Conservation (phyloP, 495 filamentous ascomycete species). For the Amorphotheca resinae region DNA sequence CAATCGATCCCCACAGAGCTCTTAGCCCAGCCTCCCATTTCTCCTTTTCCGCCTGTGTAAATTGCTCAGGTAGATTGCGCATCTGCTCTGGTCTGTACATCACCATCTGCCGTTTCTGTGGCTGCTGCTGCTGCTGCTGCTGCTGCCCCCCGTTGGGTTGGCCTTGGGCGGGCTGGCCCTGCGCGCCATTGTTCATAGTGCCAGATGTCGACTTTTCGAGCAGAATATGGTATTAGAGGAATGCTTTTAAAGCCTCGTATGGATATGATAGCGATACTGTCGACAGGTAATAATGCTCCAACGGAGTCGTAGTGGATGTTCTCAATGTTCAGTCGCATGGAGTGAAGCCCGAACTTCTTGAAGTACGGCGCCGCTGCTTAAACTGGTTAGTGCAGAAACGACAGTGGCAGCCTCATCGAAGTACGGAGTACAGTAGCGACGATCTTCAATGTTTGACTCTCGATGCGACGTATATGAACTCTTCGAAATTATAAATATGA, state of each 20-base stretch:
- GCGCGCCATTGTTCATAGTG: constrained; percentile 15
- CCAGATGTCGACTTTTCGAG: neutral
- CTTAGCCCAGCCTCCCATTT: constrained; percentile 56
- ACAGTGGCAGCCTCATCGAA: too few relatives aligned
- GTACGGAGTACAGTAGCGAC: too few relatives aligned
- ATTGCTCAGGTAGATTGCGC: constrained; percentile 26
- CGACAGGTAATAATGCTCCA: too few relatives aligned
- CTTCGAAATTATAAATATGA: too few relatives aligned
- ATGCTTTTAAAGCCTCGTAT: too few relatives aligned
- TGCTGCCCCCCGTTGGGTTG: constrained; percentile 10
- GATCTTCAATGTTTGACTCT: too few relatives aligned
- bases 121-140: constrained; percentile 7
- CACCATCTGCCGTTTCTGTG: constrained; percentile 1
- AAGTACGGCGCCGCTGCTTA: constrained; percentile 40
- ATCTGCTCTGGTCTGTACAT: constrained; percentile 37
- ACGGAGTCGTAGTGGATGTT: too few relatives aligned
- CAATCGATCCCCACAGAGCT: constrained; percentile 46
- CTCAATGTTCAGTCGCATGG: too few relatives aligned
- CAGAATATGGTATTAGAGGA: neutral
- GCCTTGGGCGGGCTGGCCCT: constrained; percentile 23
- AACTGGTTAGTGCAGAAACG: too few relatives aligned
- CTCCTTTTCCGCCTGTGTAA: constrained; percentile 45
- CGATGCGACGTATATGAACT: too few relatives aligned
- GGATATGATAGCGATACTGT: too few relatives aligned
- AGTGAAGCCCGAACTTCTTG: too few relatives aligned